Evolutionary conservation across 371 early-diverging fungal genomes (phyloP).

Genomic region (Neoconidiobolus thromboides): DNA sequence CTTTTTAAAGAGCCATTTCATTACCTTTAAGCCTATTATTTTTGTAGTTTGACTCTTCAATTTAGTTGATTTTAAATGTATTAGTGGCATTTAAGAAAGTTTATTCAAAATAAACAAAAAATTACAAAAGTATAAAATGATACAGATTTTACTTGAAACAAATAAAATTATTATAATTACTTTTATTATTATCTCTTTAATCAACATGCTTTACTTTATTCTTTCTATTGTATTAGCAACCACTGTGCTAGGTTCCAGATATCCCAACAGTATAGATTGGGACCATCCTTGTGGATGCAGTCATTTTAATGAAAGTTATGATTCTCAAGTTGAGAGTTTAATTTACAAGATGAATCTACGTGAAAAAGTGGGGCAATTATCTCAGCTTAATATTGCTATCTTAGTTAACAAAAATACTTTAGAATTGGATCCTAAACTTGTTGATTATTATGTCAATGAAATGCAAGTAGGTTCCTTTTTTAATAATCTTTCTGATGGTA

Average conservation of each 20-base stretch:
- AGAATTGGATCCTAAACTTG: constrained; percentile 15
- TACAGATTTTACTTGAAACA: too few relatives aligned
- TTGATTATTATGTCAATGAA: constrained; percentile 13
- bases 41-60: too few relatives aligned
- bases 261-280: not conserved
- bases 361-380: constrained; percentile 49
- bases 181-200: too few relatives aligned
- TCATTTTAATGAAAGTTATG: not conserved
- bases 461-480: not conserved
- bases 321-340: constrained; percentile 8
- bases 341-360: constrained; percentile 23
- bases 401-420: constrained; percentile 9
- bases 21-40: too few relatives aligned
- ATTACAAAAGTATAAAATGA: too few relatives aligned
- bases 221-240: too few relatives aligned
- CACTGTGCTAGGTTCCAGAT: not conserved
- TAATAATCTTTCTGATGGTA: not conserved
- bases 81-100: too few relatives aligned
- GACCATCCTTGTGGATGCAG: not conserved
- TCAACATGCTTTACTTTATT: too few relatives aligned
- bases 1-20: too few relatives aligned
- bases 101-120: too few relatives aligned
- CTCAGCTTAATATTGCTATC: constrained; percentile 29
- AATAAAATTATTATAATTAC: too few relatives aligned
- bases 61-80: too few relatives aligned